A percentile compares a stretch with the other conserved stretches of the same genome.
phyloP scores from a whole-genome alignment of 768 basidiomycete species.

The Pleurotus cornucopiae region DNA sequence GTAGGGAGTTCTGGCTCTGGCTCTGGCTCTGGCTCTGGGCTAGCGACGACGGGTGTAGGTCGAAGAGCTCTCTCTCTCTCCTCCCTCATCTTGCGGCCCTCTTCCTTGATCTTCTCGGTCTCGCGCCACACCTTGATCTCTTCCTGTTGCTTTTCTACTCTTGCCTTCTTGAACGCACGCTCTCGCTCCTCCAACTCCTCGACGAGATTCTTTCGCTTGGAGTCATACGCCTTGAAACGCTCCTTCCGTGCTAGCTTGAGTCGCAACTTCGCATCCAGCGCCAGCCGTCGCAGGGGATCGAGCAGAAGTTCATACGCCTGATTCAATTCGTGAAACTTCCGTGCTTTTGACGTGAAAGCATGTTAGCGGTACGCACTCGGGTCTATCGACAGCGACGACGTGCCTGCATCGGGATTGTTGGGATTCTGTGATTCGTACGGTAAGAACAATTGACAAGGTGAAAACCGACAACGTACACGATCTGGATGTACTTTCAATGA shows the following conservation, averaged over 20 bases:
- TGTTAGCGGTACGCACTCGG: slow-evolving; percentile 1
- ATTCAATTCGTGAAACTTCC: slow-evolving; percentile 82
- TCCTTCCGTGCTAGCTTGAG: slow-evolving; percentile 63
- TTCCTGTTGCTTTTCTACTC: slow-evolving; percentile 57
- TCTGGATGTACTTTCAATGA: slow-evolving; percentile 89
- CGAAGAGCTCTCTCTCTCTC: slow-evolving; percentile 54
- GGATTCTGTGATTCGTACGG: slow-evolving; percentile 50
- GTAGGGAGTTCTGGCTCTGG: slow-evolving; percentile 50
- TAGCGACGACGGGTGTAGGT: slow-evolving; percentile 15
- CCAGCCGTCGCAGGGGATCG: slow-evolving; percentile 74
- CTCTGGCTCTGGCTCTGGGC: slow-evolving; percentile 24
- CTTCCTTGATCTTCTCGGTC: slow-evolving; percentile 71
- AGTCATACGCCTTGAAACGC: slow-evolving; percentile 66
- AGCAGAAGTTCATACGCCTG: slow-evolving; percentile 78
- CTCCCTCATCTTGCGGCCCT: slow-evolving; percentile 64
- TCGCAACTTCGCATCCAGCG: slow-evolving; percentile 76
- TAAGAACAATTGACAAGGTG: slow-evolving; percentile 13
- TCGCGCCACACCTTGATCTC: slow-evolving; percentile 51
- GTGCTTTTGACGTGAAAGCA: slow-evolving; percentile 35
- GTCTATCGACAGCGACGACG: slow-evolving; percentile 8
- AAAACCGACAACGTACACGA: slow-evolving; percentile 45
- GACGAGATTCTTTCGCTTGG: slow-evolving; percentile 68
- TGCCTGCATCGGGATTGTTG: slow-evolving; percentile 76
- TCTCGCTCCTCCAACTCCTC: slow-evolving; percentile 81
- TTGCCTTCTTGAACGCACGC: slow-evolving; percentile 69